Evolutionary conservation across 2,329 filamentous ascomycete species (phyloP).

Genomic region (Apiospora pterosperma): DNA sequence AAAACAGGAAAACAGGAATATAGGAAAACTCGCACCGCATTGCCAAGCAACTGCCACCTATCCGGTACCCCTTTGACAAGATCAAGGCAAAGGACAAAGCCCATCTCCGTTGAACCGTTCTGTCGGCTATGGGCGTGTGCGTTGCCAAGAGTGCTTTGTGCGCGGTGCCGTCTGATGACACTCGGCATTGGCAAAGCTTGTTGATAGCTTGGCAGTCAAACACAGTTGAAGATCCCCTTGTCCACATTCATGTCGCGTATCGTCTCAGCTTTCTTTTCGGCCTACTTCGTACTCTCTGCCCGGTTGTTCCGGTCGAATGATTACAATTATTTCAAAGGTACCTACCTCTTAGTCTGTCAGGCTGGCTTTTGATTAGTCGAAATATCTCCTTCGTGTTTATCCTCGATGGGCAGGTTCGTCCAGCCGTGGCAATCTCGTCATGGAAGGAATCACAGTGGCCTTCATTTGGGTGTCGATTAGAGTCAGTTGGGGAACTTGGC

Average conservation of each 20-base stretch:
- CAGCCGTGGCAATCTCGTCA: background rate
- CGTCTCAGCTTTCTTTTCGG: background rate
- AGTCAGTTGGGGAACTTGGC: background rate
- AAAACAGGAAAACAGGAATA: background rate
- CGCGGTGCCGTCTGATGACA: constrained; percentile 1
- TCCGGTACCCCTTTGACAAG: background rate
- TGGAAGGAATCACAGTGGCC: background rate
- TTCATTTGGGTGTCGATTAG: background rate
- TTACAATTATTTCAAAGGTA: too few species aligned
- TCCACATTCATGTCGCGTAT: background rate
- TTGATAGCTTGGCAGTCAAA: background rate
- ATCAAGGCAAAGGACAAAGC: too few species aligned
- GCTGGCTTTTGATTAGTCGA: too few species aligned
- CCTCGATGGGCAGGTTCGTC: background rate
- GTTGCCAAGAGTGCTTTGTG: background rate
- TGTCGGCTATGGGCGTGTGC: background rate
- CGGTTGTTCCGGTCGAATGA: background rate
- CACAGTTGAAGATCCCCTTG: background rate
- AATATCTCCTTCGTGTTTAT: background rate
- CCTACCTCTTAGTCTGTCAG: too few species aligned
- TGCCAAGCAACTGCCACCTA: background rate
- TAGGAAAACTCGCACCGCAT: background rate
- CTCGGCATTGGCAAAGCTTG: constrained; percentile 1
- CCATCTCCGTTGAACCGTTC: background rate
- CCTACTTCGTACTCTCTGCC: background rate